Evolutionary conservation across 352 stramenopile species (phyloP).

Genomic region (Phytopythium delawarense): DNA sequence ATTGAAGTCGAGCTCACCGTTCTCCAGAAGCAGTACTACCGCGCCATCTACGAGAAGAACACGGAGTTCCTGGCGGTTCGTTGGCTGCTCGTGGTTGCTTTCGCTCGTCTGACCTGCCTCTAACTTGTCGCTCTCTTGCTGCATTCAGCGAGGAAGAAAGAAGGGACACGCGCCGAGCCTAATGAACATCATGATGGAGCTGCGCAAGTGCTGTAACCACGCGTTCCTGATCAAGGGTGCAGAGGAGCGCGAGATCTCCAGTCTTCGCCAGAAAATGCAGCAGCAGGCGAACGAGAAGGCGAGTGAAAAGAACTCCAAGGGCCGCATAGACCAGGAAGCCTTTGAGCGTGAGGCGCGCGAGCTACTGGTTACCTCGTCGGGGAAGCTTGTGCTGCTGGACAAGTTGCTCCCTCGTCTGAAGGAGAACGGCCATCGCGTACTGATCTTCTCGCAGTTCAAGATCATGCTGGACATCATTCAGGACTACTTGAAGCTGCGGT

Average conservation of each 20-base stretch:
- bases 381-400: conserved; percentile 98
- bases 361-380: conserved; percentile 92
- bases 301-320: not conserved
- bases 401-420: conserved; percentile 97
- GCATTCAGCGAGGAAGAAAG: conserved; percentile 41
- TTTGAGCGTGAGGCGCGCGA: conserved; percentile 70
- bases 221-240: conserved; percentile 91
- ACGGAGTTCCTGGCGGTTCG: conserved; percentile 82
- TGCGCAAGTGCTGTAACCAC: conserved; percentile 95
- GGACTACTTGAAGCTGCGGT: conserved; percentile 93
- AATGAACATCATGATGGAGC: conserved; percentile 93
- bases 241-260: conserved; percentile 72
- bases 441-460: conserved; percentile 99
- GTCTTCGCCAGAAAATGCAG: conserved; percentile 53
- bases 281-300: not conserved
- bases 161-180: conserved; percentile 76
- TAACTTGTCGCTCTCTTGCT: not conserved
- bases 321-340: conserved; percentile 27
- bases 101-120: not conserved
- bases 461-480: conserved; percentile 99
- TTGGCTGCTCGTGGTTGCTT: not conserved
- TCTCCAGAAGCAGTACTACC: conserved; percentile 90
- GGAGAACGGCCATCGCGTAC: conserved; percentile 93
- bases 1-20: conserved; percentile 90
- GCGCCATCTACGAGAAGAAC: conserved; percentile 92